Percentiles rank a stretch among this genome's conserved stretches.
phyloP scores from a whole-genome alignment of 73 alveolate genomes.

The Paramecium sonneborni region DNA sequence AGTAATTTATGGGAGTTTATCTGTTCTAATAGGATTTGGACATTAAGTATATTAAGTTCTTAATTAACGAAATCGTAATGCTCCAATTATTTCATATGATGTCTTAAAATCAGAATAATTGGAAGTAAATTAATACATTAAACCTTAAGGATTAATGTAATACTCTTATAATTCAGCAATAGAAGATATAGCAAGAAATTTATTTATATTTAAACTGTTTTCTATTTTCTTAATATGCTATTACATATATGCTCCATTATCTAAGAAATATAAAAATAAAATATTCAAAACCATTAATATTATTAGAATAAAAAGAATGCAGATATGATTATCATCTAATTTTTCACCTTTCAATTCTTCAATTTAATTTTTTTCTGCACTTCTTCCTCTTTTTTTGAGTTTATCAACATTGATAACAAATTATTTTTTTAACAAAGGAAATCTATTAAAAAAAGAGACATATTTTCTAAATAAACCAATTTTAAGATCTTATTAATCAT shows the following conservation, averaged over 20 bases:
- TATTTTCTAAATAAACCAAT: not conserved
- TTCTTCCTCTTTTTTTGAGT: not conserved
- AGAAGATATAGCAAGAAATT: not conserved
- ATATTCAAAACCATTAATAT: not conserved
- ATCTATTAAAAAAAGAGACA: conserved; percentile 11
- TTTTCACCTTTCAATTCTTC: not conserved
- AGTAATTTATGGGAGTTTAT: not conserved
- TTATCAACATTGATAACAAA: not conserved
- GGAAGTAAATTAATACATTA: not conserved
- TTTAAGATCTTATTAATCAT: not conserved
- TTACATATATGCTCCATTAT: conserved; percentile 35
- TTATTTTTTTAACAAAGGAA: not conserved
- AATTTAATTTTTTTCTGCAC: not conserved
- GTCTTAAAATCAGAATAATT: not conserved
- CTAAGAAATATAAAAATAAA: not conserved
- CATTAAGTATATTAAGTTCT: conserved; percentile 8
- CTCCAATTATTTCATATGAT: conserved; percentile 17
- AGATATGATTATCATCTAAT: conserved; percentile 45
- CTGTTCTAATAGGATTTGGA: not conserved
- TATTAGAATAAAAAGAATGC: not conserved
- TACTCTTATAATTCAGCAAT: not conserved
- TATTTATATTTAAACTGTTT: not conserved
- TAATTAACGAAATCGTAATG: conserved; percentile 5
- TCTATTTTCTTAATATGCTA: not conserved
- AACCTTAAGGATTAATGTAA: not conserved